Conservation (phyloP, 345 rosid genomes). For the Arabis hirsuta region DNA sequence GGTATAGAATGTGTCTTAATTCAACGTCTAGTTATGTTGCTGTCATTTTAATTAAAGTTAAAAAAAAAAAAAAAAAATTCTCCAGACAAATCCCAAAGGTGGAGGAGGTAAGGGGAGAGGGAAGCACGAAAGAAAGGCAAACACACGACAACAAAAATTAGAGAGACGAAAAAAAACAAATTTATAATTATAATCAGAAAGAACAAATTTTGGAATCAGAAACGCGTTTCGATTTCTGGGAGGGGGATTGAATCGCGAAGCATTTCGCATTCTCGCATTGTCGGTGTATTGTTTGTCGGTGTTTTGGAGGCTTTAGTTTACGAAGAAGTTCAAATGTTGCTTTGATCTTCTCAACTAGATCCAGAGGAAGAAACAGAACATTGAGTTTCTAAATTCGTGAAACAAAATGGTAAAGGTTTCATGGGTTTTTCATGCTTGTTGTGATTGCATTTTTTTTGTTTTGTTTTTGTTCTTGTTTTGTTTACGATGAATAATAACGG, state of each 20-base stretch:
- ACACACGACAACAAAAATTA: neutral
- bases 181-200: neutral
- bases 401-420: conserved; percentile 38
- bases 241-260: conserved; percentile 37
- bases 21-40: conserved; percentile 42
- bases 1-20: conserved; percentile 32
- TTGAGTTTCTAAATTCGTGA: conserved; percentile 33
- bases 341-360: conserved; percentile 38
- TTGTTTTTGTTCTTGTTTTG: neutral
- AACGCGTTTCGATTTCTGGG: conserved; percentile 21
- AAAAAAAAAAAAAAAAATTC: conserved; percentile 21
- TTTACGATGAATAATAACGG: neutral
- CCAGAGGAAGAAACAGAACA: conserved; percentile 11
- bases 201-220: neutral
- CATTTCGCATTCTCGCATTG: conserved; percentile 29
- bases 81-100: conserved; percentile 41
- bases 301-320: conserved; percentile 20
- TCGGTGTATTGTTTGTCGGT: conserved; percentile 37
- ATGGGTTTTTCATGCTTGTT: conserved; percentile 14
- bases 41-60: conserved; percentile 41
- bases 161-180: neutral
- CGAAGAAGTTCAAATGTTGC: conserved; percentile 35
- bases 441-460: conserved; percentile 5
- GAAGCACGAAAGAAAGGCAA: conserved; percentile 45
- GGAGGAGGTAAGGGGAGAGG: conserved; percentile 43